phyloP scores from a whole-genome alignment of 331 rosid genomes.

The Arachis monticola region DNA sequence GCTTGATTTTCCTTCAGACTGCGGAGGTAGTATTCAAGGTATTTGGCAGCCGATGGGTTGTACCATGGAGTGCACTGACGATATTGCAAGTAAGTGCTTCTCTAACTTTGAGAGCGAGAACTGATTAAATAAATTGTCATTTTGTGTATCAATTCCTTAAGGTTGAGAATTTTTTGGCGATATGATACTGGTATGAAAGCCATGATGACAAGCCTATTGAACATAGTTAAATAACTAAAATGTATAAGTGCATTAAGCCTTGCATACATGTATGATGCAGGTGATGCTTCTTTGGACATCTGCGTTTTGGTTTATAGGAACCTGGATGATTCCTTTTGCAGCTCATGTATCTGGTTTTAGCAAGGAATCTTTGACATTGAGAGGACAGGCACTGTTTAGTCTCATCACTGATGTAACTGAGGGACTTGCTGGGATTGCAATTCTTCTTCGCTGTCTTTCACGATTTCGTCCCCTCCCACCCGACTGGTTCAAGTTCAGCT shows the following conservation, averaged over 20 bases:
- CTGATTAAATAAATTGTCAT: constrained; percentile 6
- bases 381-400: constrained; percentile 91
- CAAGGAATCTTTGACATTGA: constrained; percentile 75
- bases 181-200: constrained; percentile 14
- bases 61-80: constrained; percentile 89
- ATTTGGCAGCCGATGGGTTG: constrained; percentile 77
- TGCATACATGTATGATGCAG: constrained; percentile 51
- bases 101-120: constrained; percentile 22
- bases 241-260: neutral
- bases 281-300: constrained; percentile 96
- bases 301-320: constrained; percentile 92
- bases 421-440: constrained; percentile 84
- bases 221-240: constrained; percentile 13
- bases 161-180: constrained; percentile 22
- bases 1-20: constrained; percentile 54
- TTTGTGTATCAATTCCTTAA: constrained; percentile 6
- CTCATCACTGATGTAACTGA: constrained; percentile 86
- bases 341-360: constrained; percentile 79
- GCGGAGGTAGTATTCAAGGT: constrained; percentile 54
- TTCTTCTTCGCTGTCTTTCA: constrained; percentile 78
- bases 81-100: constrained; percentile 71
- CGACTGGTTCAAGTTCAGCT: constrained; percentile 89
- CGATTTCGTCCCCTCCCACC: constrained; percentile 88
- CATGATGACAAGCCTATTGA: constrained; percentile 14
- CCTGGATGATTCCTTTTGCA: constrained; percentile 87